Evolutionary conservation across 805 yeast genomes (phyloP), one percentile per base, ranked within the genome.

Genomic region (Wickerhamiella musiphila): DNA sequence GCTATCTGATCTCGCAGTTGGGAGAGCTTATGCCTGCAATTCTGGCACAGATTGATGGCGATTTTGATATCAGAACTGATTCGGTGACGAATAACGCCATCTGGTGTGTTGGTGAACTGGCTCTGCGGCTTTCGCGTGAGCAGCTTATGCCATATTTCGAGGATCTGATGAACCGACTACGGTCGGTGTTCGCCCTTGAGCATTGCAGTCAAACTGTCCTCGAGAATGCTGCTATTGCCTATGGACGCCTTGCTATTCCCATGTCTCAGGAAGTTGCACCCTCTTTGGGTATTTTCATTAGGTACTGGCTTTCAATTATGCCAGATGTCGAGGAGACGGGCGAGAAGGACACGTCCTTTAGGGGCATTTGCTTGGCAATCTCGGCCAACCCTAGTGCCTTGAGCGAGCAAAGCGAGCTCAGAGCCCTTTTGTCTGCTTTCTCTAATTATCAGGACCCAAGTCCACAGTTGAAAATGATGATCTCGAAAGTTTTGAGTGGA

Each of bases 61-160:
- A 77, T 4, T 92, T 78, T 51, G 41, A 38, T 19, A 32, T 34
- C 12, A 19, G 26, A 15, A 64, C 78, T 43, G 65, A 70, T 41
- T 70, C 86, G 0, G 82, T 78, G 2, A 73, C 74, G 45, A 79
- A 78, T 54, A 90, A 90, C 53, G 90, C 96, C 1, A 72, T 81
- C 31, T 90, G 98, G 98, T 70, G 94, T 2, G 57, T 78, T 10
- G 96, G 98, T 27, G 93, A 90, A 51, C 70, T 90, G 19, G 64
- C 81, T 3, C 60, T 83, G 46, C 66, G 78, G 35, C 47, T 68
- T 11, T 51, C 41, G 8, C 33, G 38, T 35, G 43, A 45, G 25
- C 36, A 42, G 16, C 43, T 74, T 39, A 56, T 56, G 26, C 72
- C 70, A 11, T 75, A 66, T 46, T 51, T 74, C 28, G 55, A 52